Evolutionary conservation across 495 filamentous ascomycete species (phyloP).

Genomic region (Geoglossum glabrum): DNA sequence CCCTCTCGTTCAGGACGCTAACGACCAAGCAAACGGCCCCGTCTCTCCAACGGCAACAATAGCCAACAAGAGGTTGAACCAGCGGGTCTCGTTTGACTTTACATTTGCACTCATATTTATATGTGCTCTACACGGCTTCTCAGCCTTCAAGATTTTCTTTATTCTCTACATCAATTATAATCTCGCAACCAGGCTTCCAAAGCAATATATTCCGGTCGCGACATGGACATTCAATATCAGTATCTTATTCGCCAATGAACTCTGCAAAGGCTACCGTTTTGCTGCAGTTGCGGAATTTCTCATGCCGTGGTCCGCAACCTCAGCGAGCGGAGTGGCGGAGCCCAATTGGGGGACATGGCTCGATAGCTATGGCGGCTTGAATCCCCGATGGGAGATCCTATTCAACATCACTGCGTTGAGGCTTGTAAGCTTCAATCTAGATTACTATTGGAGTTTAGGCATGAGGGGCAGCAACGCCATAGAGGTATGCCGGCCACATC

Average conservation of each 20-base stretch:
- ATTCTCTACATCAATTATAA: conserved; percentile 71
- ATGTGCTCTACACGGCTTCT: conserved; percentile 62
- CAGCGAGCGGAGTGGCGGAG: conserved; percentile 12
- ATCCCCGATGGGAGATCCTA: conserved; percentile 77
- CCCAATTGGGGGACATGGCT: conserved; percentile 39
- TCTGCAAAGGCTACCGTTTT: conserved; percentile 57
- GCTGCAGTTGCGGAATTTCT: conserved; percentile 36
- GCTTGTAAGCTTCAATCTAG: conserved; percentile 89
- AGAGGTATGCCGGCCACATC: conserved; percentile 56
- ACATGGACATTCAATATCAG: conserved; percentile 90
- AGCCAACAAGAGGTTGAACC: conserved; percentile 47
- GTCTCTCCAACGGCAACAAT: conserved; percentile 18
- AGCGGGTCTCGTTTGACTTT: conserved; percentile 68
- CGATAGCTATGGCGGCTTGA: conserved; percentile 60
- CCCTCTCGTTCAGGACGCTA: not conserved
- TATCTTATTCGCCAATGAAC: conserved; percentile 76
- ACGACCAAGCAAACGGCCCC: not conserved
- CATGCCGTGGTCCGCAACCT: conserved; percentile 15
- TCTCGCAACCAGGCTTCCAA: conserved; percentile 48
- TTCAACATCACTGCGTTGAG: conserved; percentile 95
- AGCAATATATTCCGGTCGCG: conserved; percentile 42
- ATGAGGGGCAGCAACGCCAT: conserved; percentile 42
- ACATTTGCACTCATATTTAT: conserved; percentile 66
- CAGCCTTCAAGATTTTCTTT: conserved; percentile 55
- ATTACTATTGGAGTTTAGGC: conserved; percentile 83